A percentile compares a stretch with the other conserved stretches of the same genome.
phyloP scores from a whole-genome alignment of 352 stramenopile genomes.

The Pythium grandisporangium region DNA sequence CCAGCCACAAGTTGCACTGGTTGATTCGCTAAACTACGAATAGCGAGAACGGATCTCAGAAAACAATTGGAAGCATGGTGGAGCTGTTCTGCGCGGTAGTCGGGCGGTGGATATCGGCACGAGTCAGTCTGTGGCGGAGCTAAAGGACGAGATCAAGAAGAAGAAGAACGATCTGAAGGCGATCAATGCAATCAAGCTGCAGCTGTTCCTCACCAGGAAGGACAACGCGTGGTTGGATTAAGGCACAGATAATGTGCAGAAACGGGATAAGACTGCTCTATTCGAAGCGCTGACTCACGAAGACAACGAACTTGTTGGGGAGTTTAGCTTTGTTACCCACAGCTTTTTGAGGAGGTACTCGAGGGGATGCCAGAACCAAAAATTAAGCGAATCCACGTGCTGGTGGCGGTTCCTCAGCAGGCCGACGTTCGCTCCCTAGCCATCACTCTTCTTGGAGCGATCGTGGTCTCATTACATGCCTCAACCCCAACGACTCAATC shows the following conservation, averaged over 20 bases:
- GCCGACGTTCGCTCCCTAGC: too few species aligned
- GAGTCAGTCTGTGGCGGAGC: conserved; percentile 3
- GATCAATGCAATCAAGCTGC: background rate
- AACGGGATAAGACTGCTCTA: background rate
- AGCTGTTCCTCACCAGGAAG: conserved; percentile 3
- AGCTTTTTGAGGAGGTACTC: conserved; percentile 3
- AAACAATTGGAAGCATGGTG: conserved; percentile 1
- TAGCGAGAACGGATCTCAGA: too few species aligned
- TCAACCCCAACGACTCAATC: too few species aligned
- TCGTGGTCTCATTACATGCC: too few species aligned
- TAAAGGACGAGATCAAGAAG: conserved; percentile 5
- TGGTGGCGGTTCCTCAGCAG: conserved; percentile 3
- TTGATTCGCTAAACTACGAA: too few species aligned
- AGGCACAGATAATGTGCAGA: conserved; percentile 3
- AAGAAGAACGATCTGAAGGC: conserved; percentile 2
- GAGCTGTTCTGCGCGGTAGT: conserved; percentile 4
- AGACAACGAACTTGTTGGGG: conserved; percentile 5
- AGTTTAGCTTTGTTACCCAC: conserved; percentile 5
- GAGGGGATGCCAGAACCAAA: conserved; percentile 5
- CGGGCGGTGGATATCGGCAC: conserved; percentile 4
- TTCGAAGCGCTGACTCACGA: conserved; percentile 3
- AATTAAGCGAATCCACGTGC: conserved; percentile 5
- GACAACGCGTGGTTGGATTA: conserved; percentile 2
- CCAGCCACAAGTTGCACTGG: too few species aligned
- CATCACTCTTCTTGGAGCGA: too few species aligned